These are phyloP conservation scores for Strigomonas culicis DNA, from an alignment of 208 protist species.

Conservation along the genomic window DNA sequence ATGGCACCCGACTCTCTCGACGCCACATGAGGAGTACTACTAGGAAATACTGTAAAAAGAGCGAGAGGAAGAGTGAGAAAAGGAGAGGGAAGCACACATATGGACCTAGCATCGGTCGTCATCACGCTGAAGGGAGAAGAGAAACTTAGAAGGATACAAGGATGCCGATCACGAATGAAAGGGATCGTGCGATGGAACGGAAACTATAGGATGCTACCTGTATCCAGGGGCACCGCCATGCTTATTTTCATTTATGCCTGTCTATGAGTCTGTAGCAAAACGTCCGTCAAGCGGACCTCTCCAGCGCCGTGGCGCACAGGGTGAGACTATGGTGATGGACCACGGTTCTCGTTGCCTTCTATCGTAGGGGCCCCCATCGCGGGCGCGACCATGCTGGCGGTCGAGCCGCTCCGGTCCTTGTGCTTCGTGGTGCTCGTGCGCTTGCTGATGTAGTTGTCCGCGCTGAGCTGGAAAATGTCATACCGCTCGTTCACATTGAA, in stretches of 20 bases:
- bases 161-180: too few species aligned
- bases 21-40: not conserved
- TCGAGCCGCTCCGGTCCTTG: slow-evolving; percentile 1
- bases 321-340: slow-evolving; percentile 7
- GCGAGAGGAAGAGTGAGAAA: slow-evolving; percentile 11
- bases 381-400: slow-evolving; percentile 14
- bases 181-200: too few species aligned
- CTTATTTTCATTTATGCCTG: too few species aligned
- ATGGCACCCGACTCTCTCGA: not conserved
- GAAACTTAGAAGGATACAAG: too few species aligned
- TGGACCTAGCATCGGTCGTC: not conserved
- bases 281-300: too few species aligned
- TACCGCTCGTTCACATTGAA: slow-evolving; percentile 67
- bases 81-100: not conserved
- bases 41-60: not conserved
- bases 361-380: not conserved
- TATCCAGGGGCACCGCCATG: too few species aligned
- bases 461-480: slow-evolving; percentile 65
- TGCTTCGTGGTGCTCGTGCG: slow-evolving; percentile 18
- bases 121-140: not conserved
- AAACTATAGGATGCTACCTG: too few species aligned
- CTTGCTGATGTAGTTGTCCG: slow-evolving; percentile 61
- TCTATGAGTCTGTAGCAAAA: too few species aligned
- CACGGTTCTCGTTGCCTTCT: not conserved
- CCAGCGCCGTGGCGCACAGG: too few species aligned